Evolutionary conservation across 2,329 filamentous ascomycete genomes (phyloP), one percentile per base, ranked within the genome.

Genomic region (Biscogniauxia mediterranea): DNA sequence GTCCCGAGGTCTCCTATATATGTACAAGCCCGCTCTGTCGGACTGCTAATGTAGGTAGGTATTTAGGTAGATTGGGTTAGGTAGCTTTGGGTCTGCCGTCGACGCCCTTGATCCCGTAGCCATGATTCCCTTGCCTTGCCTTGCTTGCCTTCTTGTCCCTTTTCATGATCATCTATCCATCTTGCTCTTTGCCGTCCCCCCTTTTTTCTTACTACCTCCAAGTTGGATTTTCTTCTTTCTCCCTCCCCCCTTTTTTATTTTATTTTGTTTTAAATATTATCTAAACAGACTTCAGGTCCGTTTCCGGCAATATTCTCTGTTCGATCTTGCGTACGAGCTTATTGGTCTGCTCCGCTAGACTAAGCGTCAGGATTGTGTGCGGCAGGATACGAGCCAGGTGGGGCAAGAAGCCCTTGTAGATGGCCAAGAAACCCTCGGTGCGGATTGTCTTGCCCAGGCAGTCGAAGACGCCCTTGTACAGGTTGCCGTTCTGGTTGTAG

Each of bases 381-480:
- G 95, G 95, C 71, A 99, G 79, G 71, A 99, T 98, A 70, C 95
- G 84, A 32, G 95, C 93, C 67, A 99, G 80, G 79, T 99, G 95
- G 17, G 95, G 95, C 72, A 97, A 87, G 81, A 96, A 97, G 61
- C 95, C 95, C 82, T 99, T 99, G 83, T 99, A 99, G 61, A 99
- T 91, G 63, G 95, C 95, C 54, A 98, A 79, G 57, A 97, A 71
- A 21, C 95, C 95, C 76, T 99, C 95, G 0, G 92, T 97, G 74
- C 89, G 89, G 63, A 99, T 83, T 0, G 95, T 99, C 79, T 97
- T 93, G 74, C 85, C 86, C 62, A 98, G 78, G 75, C 95, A 99
- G 78, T 99, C 95, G 65, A 96, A 91, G 4, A 96, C 92, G 61
- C 93, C 91, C 68, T 85, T 89, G 82, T 99, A 99, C n/a, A 99